A percentile compares a stretch with the other conserved stretches of the same genome.
Conservation (phyloP, 352 stramenopile genomes). For the Blastocystis sp. region DNA sequence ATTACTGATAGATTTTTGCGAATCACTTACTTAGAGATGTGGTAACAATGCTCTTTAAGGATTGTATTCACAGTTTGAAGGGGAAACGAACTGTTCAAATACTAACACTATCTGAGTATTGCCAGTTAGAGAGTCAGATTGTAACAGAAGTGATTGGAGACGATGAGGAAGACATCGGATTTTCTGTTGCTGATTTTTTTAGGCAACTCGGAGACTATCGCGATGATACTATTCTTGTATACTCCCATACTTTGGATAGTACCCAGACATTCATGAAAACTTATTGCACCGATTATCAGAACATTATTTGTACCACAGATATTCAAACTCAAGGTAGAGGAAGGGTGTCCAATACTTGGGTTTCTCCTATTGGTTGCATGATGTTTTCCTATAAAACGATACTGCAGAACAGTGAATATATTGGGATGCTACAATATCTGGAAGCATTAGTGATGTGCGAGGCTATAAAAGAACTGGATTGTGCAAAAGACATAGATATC, state of each 20-base stretch:
- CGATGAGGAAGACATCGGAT: constrained; percentile 3
- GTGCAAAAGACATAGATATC: constrained; percentile 21
- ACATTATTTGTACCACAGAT: constrained; percentile 45
- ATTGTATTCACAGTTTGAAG: background rate
- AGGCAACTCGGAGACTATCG: background rate
- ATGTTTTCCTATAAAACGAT: constrained; percentile 59
- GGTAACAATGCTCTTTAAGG: background rate
- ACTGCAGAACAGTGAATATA: constrained; percentile 18
- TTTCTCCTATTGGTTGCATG: constrained; percentile 8
- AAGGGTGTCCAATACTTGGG: constrained; percentile 5
- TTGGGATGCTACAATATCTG: constrained; percentile 32
- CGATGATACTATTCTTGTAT: constrained; percentile 18
- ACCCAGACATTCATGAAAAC: constrained; percentile 41
- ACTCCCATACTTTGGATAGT: constrained; percentile 22
- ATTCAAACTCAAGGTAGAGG: constrained; percentile 30
- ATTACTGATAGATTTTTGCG: background rate
- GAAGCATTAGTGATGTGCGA: constrained; percentile 22
- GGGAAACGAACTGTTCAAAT: background rate
- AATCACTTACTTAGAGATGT: background rate
- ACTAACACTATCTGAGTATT: background rate
- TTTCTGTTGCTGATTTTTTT: background rate
- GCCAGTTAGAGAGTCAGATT: background rate
- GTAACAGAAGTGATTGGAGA: background rate
- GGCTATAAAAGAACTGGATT: constrained; percentile 14
- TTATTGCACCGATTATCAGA: background rate